phyloP scores from a whole-genome alignment of 163 green algal species.

The Trebouxia gelatinosa region DNA sequence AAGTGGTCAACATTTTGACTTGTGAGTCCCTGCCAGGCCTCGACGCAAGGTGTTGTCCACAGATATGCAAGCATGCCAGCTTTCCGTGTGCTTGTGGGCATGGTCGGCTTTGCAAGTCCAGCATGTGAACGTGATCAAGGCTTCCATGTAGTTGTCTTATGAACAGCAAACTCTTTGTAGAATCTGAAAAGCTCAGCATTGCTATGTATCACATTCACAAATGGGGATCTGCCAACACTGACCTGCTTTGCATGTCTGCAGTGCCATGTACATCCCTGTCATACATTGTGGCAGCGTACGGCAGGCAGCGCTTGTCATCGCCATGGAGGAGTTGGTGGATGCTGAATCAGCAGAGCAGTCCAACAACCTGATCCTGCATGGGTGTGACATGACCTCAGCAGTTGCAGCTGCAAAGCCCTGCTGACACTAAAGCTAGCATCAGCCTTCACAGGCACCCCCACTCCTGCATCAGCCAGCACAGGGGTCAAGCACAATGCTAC shows the following conservation, averaged over 20 bases:
- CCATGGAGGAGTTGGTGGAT: slow-evolving; percentile 58
- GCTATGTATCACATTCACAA: neutral
- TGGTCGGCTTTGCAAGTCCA: neutral
- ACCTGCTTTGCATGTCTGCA: slow-evolving; percentile 17
- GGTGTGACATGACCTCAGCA: slow-evolving; percentile 40
- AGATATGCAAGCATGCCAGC: no score
- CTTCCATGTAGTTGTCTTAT: neutral
- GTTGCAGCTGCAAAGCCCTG: slow-evolving; percentile 67
- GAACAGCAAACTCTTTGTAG: neutral
- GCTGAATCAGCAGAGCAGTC: neutral
- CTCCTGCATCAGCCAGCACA: no score
- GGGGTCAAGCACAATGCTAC: no score
- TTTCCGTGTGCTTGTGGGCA: neutral
- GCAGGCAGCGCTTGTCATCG: slow-evolving; percentile 66
- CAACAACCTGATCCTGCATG: neutral
- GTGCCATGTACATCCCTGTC: slow-evolving; percentile 43
- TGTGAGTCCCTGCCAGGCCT: neutral
- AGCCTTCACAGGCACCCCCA: slow-evolving; percentile 58
- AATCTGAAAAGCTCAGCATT: neutral
- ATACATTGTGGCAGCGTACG: slow-evolving; percentile 78
- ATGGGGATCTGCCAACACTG: neutral
- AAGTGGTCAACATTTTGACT: neutral
- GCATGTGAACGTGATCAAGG: neutral
- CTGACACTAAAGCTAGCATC: slow-evolving; percentile 69
- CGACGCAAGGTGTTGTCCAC: no score